Evolutionary conservation across 208 protist genomes (phyloP), one percentile per base, ranked within the genome.

Genomic region (Crithidia thermophila): DNA sequence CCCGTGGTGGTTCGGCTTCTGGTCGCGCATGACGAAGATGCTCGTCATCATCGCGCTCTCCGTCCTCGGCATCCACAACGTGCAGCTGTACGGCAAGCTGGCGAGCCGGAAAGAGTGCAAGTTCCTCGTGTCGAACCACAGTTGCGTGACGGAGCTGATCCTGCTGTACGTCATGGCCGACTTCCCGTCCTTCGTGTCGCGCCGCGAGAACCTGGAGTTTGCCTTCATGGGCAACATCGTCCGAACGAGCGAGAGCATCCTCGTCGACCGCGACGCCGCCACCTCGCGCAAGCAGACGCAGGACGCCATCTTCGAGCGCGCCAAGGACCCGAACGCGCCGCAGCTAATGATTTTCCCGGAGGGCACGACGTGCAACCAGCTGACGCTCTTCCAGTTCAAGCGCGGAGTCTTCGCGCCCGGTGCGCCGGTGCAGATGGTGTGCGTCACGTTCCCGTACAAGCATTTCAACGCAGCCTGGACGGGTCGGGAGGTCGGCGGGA

Each of bases 391-490:
- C 56, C 56, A 79, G 42, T 97, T 94, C 74, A 87, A 87, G 58
- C 91, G 79, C 30, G 94, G 94, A 23, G 91, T 91, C 23, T 96
- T 97, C 55, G 90, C 88, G 56, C 66, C 87, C 13, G 91, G 90
- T 23, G 78, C 69, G 49, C 91, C 94, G 21, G 79, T 97, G 21
- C 91, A 97, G 71, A 94, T 94, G 82, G 74, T 96, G 43, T 96
- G 90, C 67, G 63, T 94, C 28, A 67, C 64, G 7, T 96, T 94
- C 42, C 89, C 88, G 0, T 95, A 94, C 72, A 78, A 81, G 60
- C 84, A 95, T 60, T 96, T 95, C 74, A 95, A 95, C 64, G 82
- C 93, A 9, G 84, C 81, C 1, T 97, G 93, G 93, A 94, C 81
- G 18, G 90, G 90, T 16, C 65, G 83, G 7, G 66, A 56, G 16